These are phyloP conservation scores for Eimeria sp. DNA, from an alignment of 169 alveolate genomes.

Conservation along the genomic window DNA sequence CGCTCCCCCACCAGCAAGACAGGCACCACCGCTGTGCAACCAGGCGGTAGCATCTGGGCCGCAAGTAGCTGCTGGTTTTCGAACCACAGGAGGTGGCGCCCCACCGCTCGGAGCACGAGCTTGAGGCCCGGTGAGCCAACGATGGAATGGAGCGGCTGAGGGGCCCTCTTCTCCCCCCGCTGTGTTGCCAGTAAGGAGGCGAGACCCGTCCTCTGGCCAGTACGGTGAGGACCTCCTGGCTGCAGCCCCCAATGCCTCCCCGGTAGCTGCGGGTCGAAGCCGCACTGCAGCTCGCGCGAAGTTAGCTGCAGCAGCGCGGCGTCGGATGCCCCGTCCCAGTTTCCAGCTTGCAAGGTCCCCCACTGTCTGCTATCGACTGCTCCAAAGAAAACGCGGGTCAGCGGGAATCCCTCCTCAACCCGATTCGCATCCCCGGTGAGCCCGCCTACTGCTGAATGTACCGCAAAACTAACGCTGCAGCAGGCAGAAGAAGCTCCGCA, in stretches of 20 bases:
- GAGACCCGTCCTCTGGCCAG: neutral
- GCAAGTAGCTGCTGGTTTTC: constrained; percentile 47
- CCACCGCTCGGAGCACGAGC: constrained; percentile 47
- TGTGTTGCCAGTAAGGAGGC: constrained; percentile 15
- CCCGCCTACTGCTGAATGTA: constrained; percentile 2
- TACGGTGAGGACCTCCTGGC: neutral
- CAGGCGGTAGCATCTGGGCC: constrained; percentile 74
- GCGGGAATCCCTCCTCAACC: neutral
- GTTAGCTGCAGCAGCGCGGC: constrained; percentile 76
- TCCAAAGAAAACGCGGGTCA: constrained; percentile 63
- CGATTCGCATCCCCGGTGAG: neutral
- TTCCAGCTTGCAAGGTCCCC: constrained; percentile 3
- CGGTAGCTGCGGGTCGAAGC: neutral
- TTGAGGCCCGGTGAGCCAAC: neutral
- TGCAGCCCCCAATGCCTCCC: neutral
- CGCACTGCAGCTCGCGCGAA: neutral
- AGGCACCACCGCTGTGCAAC: constrained; percentile 71
- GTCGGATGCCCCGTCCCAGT: constrained; percentile 57
- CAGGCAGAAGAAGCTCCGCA: constrained; percentile 72
- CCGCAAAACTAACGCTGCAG: constrained; percentile 45
- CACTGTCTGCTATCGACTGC: constrained; percentile 57
- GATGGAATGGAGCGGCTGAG: neutral
- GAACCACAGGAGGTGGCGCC: constrained; percentile 76
- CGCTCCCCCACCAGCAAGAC: constrained; percentile 41
- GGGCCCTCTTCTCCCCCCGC: neutral